Percentiles rank a stretch among this genome's conserved stretches.
Evolutionary conservation across 148 eudicot species (phyloP).

Genomic region (Talinum fruticosum): DNA sequence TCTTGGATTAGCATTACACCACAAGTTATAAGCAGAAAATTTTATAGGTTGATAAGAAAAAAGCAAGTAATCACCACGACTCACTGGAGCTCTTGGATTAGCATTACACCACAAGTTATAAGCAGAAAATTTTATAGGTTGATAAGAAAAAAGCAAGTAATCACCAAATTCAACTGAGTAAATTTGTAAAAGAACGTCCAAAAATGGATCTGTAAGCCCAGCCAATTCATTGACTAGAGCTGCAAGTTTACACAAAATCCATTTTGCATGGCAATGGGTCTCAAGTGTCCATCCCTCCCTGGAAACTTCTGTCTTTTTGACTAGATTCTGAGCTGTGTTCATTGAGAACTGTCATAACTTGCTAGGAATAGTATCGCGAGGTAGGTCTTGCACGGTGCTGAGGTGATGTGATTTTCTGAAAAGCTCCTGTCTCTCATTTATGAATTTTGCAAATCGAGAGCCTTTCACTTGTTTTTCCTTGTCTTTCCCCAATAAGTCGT

Average conservation of each 20-base stretch:
- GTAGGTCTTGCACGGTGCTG: constrained; percentile 30
- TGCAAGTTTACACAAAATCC: no score
- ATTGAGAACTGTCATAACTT: constrained; percentile 54
- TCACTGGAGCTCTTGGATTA: no score
- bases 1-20: no score
- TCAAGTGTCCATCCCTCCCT: no score
- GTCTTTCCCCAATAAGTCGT: constrained; percentile 27
- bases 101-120: no score
- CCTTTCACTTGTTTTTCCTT: constrained; percentile 53
- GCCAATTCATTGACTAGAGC: not conserved
- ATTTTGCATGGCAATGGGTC: no score
- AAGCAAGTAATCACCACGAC: no score
- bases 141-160: no score
- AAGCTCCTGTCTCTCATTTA: constrained; percentile 54
- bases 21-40: no score
- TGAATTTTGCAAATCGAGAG: constrained; percentile 79
- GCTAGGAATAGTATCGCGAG: constrained; percentile 43
- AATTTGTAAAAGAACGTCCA: not conserved
- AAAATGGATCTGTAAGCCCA: not conserved
- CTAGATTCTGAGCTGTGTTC: not conserved
- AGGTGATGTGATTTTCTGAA: constrained; percentile 36
- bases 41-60: no score
- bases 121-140: no score
- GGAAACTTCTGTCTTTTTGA: not conserved
- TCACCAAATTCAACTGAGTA: no score